Evolutionary conservation across 75 land plant genomes (phyloP).

Genomic region (Sequoiadendron giganteum): DNA sequence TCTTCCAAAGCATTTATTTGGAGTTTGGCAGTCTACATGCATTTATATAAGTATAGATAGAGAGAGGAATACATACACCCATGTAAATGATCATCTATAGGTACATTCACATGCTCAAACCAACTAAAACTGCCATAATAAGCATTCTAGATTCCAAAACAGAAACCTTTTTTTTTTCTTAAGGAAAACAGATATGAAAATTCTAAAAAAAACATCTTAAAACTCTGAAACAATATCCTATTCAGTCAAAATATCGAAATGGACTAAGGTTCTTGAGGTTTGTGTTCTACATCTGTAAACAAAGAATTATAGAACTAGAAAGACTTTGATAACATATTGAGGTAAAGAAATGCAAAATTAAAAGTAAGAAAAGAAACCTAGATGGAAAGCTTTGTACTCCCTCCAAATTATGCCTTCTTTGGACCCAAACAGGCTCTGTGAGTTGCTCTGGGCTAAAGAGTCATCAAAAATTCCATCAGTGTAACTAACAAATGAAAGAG

Average conservation of each 20-base stretch:
- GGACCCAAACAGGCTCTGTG: slow-evolving; percentile 7
- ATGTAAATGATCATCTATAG: background rate
- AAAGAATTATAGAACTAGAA: background rate
- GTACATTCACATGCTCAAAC: background rate
- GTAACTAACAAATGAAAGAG: background rate
- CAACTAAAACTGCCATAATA: background rate
- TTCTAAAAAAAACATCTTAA: background rate
- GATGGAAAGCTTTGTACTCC: slow-evolving; percentile 21
- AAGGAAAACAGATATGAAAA: background rate
- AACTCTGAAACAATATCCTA: background rate
- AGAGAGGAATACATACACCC: background rate
- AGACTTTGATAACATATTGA: background rate
- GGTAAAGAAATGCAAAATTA: background rate
- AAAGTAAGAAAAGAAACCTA: slow-evolving; percentile 4
- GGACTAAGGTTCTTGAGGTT: background rate
- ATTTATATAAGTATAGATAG: background rate
- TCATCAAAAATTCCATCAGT: background rate
- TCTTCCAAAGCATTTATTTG: background rate
- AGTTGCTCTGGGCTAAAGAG: slow-evolving; percentile 12
- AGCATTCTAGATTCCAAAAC: background rate
- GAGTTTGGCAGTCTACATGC: background rate
- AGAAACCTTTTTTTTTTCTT: background rate
- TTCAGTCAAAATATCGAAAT: background rate
- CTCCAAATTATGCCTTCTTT: slow-evolving; percentile 19
- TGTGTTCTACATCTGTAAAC: background rate